phyloP scores from a whole-genome alignment of 2,329 filamentous ascomycete species.

The Paecilomyces niveus region DNA sequence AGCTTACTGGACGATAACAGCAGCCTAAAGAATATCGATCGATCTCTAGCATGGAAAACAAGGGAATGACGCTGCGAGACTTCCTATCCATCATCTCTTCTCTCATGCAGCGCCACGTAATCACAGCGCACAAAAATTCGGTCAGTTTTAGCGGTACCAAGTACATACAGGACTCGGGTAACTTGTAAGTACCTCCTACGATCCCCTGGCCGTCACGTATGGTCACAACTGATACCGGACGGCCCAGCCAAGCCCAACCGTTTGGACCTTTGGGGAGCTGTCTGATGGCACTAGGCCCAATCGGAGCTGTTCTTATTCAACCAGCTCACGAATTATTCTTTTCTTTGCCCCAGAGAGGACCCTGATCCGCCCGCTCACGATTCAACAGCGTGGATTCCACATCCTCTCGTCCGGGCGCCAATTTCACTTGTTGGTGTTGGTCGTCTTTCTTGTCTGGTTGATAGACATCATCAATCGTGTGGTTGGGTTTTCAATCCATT shows the following conservation, averaged over 20 bases:
- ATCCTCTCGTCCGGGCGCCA: background rate
- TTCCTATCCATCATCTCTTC: no score
- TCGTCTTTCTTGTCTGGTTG: background rate
- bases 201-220: slow-evolving; percentile 1
- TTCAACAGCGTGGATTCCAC: background rate
- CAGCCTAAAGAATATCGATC: no score
- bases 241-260: slow-evolving; percentile 25
- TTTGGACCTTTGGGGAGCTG: slow-evolving; percentile 27
- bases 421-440: background rate
- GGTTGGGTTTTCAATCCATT: background rate
- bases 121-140: no score
- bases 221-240: background rate
- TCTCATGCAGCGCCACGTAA: no score
- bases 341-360: slow-evolving; percentile 1
- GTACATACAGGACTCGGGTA: no score
- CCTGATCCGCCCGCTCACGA: background rate
- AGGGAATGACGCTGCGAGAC: no score
- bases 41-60: no score
- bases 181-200: no score
- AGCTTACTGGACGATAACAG: no score
- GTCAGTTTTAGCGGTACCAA: no score
- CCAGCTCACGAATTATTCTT: slow-evolving; percentile 12
- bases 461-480: background rate
- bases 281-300: slow-evolving; percentile 23
- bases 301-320: slow-evolving; percentile 25